Percentiles rank a stretch among this genome's conserved stretches.
phyloP scores from a whole-genome alignment of 495 filamentous ascomycete genomes.

The Hapsidospora chrysogenum region DNA sequence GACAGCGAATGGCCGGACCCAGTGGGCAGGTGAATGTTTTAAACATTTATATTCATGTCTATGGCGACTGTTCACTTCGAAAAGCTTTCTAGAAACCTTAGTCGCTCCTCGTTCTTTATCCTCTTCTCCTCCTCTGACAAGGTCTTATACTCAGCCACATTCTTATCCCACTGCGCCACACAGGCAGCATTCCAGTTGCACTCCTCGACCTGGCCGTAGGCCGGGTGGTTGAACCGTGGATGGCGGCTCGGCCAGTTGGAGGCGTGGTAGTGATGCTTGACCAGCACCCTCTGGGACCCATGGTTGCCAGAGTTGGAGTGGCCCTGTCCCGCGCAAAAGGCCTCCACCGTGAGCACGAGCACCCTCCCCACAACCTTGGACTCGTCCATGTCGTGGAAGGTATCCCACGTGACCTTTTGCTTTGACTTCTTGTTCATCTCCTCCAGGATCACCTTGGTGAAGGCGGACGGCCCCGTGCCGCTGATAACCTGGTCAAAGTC shows the following conservation, averaged over 20 bases:
- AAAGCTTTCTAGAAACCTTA: too few species aligned
- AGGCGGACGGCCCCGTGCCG: slow-evolving; percentile 50
- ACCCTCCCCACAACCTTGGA: slow-evolving; percentile 37
- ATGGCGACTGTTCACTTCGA: too few species aligned
- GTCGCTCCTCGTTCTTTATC: too few species aligned
- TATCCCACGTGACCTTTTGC: slow-evolving; percentile 29
- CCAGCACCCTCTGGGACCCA: slow-evolving; percentile 35
- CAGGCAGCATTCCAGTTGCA: slow-evolving; percentile 48
- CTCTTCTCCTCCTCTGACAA: slow-evolving; percentile 29
- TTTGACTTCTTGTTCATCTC: slow-evolving; percentile 30
- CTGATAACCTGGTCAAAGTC: slow-evolving; percentile 53
- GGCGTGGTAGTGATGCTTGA: slow-evolving; percentile 49
- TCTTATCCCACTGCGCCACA: slow-evolving; percentile 37
- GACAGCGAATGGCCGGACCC: too few species aligned
- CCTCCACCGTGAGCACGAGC: slow-evolving; percentile 44
- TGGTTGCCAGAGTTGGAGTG: slow-evolving; percentile 50
- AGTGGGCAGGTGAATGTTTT: too few species aligned
- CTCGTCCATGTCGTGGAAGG: slow-evolving; percentile 41
- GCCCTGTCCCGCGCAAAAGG: slow-evolving; percentile 46
- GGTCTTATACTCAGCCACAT: slow-evolving; percentile 27
- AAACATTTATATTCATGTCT: too few species aligned
- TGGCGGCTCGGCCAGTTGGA: slow-evolving; percentile 44
- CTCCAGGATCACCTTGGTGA: slow-evolving; percentile 40
- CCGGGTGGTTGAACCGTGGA: slow-evolving; percentile 40
- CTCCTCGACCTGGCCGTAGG: slow-evolving; percentile 43